phyloP scores from a whole-genome alignment of 352 stramenopile genomes.

The Achlya hypogyna region DNA sequence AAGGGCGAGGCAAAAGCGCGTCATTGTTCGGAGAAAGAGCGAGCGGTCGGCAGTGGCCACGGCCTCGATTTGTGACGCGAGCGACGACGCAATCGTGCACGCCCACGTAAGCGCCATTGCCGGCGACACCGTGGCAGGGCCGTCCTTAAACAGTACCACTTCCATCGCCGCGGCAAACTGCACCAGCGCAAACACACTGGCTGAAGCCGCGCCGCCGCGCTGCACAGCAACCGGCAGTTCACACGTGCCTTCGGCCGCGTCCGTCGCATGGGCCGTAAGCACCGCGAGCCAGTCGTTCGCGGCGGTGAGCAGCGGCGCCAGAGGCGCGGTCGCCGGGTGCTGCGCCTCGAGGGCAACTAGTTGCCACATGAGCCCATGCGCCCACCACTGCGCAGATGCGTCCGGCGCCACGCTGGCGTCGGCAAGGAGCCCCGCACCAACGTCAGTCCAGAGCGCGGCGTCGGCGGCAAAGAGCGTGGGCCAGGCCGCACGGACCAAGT shows the following conservation, averaged over 20 bases:
- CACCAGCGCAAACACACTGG: background rate
- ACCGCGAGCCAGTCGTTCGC: background rate
- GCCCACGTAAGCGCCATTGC: background rate
- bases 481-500: background rate
- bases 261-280: background rate
- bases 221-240: background rate
- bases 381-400: background rate
- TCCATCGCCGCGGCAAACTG: conserved; percentile 3
- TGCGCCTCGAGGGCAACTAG: background rate
- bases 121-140: background rate
- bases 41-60: background rate
- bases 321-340: background rate
- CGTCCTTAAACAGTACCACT: background rate
- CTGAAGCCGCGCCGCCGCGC: background rate
- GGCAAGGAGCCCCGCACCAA: background rate
- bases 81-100: background rate
- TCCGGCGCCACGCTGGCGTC: background rate
- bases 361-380: background rate
- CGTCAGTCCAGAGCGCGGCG: background rate
- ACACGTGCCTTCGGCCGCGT: background rate
- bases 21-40: background rate
- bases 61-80: background rate
- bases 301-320: background rate
- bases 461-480: background rate
- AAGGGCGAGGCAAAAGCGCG: background rate